A percentile compares a stretch with the other conserved stretches of the same genome.
These are phyloP conservation scores for Berkeleyomyces rouxiae DNA, from an alignment of 2,329 filamentous ascomycete species.

Conservation along the genomic window DNA sequence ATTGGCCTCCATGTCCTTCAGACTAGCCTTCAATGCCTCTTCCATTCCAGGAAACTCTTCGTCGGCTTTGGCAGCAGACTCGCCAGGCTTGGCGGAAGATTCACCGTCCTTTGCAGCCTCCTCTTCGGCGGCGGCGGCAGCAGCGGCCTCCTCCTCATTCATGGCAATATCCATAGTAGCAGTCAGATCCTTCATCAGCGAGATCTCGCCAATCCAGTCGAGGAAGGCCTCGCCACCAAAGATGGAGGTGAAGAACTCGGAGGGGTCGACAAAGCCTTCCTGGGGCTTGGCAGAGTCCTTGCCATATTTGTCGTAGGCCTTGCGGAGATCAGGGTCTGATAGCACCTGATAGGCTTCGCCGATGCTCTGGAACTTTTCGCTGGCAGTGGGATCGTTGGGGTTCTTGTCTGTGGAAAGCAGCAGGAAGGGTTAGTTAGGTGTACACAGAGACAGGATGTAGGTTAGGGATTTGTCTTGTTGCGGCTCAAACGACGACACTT, in stretches of 20 bases:
- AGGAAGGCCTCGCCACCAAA: slow-evolving; percentile 92
- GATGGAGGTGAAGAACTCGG: slow-evolving; percentile 97
- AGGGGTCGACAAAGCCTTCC: slow-evolving; percentile 85
- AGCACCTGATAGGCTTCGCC: slow-evolving; percentile 64
- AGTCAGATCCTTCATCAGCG: slow-evolving; percentile 94
- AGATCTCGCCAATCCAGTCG: slow-evolving; percentile 96
- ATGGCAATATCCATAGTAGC: slow-evolving; percentile 97
- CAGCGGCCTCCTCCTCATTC: slow-evolving; percentile 58
- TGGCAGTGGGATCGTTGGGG: slow-evolving; percentile 82
- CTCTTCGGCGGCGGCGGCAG: slow-evolving; percentile 30
- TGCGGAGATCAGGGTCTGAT: slow-evolving; percentile 70
- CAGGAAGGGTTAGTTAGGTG: slow-evolving; percentile 1
- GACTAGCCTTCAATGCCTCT: slow-evolving; percentile 39
- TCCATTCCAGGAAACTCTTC: slow-evolving; percentile 40
- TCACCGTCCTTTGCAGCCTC: slow-evolving; percentile 30
- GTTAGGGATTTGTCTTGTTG: not conserved
- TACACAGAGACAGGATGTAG: not conserved
- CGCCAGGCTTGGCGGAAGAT: slow-evolving; percentile 27
- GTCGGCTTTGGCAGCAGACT: slow-evolving; percentile 20
- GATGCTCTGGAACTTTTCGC: slow-evolving; percentile 85
- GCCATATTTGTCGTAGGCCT: slow-evolving; percentile 90
- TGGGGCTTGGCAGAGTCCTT: slow-evolving; percentile 86
- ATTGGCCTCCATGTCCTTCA: slow-evolving; percentile 24
- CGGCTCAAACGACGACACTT: not conserved
- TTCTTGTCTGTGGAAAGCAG: slow-evolving; percentile 61